These are phyloP conservation scores for Favolaschia claudopus DNA, from an alignment of 768 basidiomycete species.

Conservation along the genomic window DNA sequence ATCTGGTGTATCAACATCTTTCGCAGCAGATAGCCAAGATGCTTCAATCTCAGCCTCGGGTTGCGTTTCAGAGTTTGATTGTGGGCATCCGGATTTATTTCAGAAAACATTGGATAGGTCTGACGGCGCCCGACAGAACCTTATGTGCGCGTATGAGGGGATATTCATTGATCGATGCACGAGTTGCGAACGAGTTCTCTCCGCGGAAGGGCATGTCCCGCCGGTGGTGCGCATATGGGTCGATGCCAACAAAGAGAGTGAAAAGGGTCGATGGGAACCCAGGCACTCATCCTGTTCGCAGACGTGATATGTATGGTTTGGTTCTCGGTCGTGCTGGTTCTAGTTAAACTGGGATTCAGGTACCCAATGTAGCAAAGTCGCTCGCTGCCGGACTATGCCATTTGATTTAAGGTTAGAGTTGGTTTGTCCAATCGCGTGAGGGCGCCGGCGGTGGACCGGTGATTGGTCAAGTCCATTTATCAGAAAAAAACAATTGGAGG, in stretches of 20 bases:
- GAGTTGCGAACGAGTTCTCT: slow-evolving; percentile 70
- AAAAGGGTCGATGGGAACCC: slow-evolving; percentile 52
- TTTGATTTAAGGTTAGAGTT: background rate
- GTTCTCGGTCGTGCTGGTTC: background rate
- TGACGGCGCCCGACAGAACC: slow-evolving; percentile 41
- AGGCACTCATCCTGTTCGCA: slow-evolving; percentile 57
- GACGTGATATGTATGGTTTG: slow-evolving; percentile 21
- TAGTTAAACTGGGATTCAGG: slow-evolving; percentile 18
- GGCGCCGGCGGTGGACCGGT: background rate
- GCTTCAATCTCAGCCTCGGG: slow-evolving; percentile 60
- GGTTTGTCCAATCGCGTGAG: slow-evolving; percentile 3
- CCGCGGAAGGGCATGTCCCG: slow-evolving; percentile 74
- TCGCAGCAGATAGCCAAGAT: slow-evolving; percentile 72
- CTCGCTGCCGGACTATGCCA: slow-evolving; percentile 9
- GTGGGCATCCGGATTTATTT: slow-evolving; percentile 48
- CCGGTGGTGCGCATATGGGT: slow-evolving; percentile 70
- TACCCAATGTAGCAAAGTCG: background rate
- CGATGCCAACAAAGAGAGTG: slow-evolving; percentile 36
- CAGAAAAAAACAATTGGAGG: background rate
- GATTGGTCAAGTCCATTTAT: too few relatives aligned
- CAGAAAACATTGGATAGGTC: background rate
- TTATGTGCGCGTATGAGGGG: slow-evolving; percentile 63
- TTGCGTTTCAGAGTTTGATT: slow-evolving; percentile 61
- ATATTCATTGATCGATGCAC: slow-evolving; percentile 70
- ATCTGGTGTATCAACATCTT: slow-evolving; percentile 66